These are phyloP conservation scores for Evernia prunastri DNA, from an alignment of 495 filamentous ascomycete genomes.

Conservation along the genomic window DNA sequence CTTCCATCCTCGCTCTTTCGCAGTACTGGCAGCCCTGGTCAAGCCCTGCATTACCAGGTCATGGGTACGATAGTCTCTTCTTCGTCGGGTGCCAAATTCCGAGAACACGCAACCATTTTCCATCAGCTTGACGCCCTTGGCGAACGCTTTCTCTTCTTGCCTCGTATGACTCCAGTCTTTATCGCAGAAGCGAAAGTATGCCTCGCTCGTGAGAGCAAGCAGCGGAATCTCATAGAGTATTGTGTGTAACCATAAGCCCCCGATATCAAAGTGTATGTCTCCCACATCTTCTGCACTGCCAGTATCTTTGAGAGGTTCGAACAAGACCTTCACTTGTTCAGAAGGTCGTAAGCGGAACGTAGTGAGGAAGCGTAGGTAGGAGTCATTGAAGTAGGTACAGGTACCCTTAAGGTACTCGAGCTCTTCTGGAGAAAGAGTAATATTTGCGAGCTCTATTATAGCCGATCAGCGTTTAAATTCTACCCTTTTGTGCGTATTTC, in stretches of 20 bases:
- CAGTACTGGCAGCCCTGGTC: constrained; percentile 62
- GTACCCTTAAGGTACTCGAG: constrained; percentile 65
- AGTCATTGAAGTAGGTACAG: constrained; percentile 72
- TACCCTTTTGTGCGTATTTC: background rate
- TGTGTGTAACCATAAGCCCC: constrained; percentile 85
- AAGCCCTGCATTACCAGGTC: constrained; percentile 84
- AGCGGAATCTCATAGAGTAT: constrained; percentile 97
- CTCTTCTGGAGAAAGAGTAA: constrained; percentile 71
- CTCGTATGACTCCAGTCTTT: constrained; percentile 77
- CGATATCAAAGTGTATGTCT: constrained; percentile 62
- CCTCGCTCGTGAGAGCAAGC: constrained; percentile 83
- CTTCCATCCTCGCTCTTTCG: constrained; percentile 49
- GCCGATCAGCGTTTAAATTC: background rate
- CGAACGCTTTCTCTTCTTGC: constrained; percentile 74
- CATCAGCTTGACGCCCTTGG: constrained; percentile 71
- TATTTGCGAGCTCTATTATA: constrained; percentile 62
- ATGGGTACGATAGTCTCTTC: constrained; percentile 91
- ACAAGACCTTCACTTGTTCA: constrained; percentile 69
- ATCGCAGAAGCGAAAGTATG: constrained; percentile 94
- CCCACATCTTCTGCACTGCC: constrained; percentile 65
- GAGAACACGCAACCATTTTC: constrained; percentile 81
- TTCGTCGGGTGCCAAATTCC: constrained; percentile 84
- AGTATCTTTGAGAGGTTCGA: constrained; percentile 57
- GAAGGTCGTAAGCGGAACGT: constrained; percentile 72
- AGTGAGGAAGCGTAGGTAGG: constrained; percentile 73